Base-by-base conservation (phyloP, 2,329 filamentous ascomycete species). In the Cordyceps tenuipes region DNA sequence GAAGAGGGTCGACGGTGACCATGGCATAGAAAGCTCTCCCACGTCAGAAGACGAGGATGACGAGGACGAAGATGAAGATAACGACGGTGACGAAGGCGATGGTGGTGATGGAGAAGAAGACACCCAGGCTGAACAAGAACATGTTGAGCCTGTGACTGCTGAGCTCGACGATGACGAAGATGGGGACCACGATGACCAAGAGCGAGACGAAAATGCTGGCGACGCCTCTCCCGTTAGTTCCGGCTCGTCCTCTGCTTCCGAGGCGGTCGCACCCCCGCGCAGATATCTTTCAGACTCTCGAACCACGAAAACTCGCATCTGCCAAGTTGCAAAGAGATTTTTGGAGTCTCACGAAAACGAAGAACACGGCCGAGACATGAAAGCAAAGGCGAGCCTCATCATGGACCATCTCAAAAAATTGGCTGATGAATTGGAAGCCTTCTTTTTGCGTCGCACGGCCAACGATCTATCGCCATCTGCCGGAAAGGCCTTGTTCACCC, bases 261-360 rank as follows among this genome's bases (percentile, higher is more conserved):
- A 86, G 64, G 77, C 78, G 5, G 82, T 85, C 64, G 77, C 77
- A 5, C 80, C 82, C 15, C 75, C 79, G 8, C 76, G 78, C 31
- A 76, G 77, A 15, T 73, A 77, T 46, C 67, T 77, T 15, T 76
- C 78, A 10, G 78, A 81, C 69, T 66, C 73, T 59, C 79, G 75
- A 64, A 83, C 85, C 41, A 82, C 90, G 69, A 71, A 72, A 54
- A 67, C 90, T 57, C 80, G 88, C 61, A 94, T 96, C 65, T 84
- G 86, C 17, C 77, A 85, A 36, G 83, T 88, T 61, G 92, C 94
- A 0, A 90, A 89, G 72, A 88, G 83, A 59, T 97, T 99, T 70
- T 76, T 97, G 41, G 87, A 92, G 61, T 79, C 82, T 0, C 91
- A 97, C 65, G 91, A 97, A 71, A 86, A 83, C 3, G 86, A 91